These are phyloP conservation scores for fission yeast (Schizosaccharomyces pombe) DNA, from an alignment of 805 yeast species.

Conservation along the genomic window DNA sequence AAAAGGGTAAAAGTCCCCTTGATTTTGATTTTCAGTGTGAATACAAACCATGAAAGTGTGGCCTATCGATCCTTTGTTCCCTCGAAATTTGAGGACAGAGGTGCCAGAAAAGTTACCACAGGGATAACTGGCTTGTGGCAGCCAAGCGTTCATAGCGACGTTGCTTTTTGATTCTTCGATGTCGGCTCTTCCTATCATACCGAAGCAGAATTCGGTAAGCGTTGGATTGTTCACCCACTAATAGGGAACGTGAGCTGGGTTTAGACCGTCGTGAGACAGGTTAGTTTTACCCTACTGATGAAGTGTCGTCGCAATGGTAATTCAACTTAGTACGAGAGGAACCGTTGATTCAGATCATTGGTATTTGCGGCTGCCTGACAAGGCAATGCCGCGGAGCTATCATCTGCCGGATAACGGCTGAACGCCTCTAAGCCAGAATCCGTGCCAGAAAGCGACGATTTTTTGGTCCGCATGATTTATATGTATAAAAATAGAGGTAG, in stretches of 20 bases:
- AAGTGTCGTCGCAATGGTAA: slow-evolving; percentile 20
- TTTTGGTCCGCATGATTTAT: slow-evolving; percentile 22
- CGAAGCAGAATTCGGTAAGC: no score
- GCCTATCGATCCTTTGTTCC: slow-evolving; percentile 28
- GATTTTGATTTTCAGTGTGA: slow-evolving; percentile 26
- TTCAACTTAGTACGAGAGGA: slow-evolving; percentile 26
- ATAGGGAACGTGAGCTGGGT: no score
- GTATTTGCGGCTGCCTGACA: slow-evolving; percentile 25
- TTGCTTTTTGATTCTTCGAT: no score
- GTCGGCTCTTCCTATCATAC: no score
- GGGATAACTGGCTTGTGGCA: slow-evolving; percentile 26
- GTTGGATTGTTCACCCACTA: no score
- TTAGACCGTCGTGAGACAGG: no score
- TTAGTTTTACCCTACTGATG: no score
- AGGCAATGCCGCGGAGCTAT: slow-evolving; percentile 27
- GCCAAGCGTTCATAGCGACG: slow-evolving; percentile 27
- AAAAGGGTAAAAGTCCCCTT: slow-evolving; percentile 25
- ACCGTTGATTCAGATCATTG: slow-evolving; percentile 24
- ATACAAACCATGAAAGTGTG: slow-evolving; percentile 26
- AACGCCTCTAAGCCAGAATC: slow-evolving; percentile 31
- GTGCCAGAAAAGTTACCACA: slow-evolving; percentile 24
- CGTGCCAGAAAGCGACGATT: slow-evolving; percentile 28
- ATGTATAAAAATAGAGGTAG: slow-evolving; percentile 11
- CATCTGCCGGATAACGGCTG: slow-evolving; percentile 28
- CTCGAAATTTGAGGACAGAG: slow-evolving; percentile 25